These are phyloP conservation scores for Cudoniella acicularis DNA, from an alignment of 495 filamentous ascomycete species.

Conservation along the genomic window DNA sequence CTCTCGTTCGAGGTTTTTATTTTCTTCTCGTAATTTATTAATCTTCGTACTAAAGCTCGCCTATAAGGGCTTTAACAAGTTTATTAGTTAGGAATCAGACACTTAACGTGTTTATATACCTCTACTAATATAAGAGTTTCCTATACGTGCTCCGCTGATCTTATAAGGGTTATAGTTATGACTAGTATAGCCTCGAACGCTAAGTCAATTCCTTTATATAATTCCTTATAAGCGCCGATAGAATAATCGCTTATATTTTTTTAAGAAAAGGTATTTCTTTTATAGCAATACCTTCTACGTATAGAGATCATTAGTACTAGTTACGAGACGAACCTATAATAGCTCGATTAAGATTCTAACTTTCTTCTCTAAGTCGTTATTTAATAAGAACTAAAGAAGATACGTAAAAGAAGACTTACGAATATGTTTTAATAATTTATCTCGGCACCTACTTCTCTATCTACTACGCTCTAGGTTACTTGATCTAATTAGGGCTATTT, in stretches of 20 bases:
- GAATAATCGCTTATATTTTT: slow-evolving; percentile 5
- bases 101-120: not conserved
- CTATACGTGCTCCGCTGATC: not conserved
- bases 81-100: not conserved
- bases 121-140: not conserved
- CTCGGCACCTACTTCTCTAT: not conserved
- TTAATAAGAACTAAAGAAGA: not conserved
- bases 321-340: not conserved
- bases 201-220: slow-evolving; percentile 1
- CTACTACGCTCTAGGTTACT: not conserved
- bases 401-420: not conserved
- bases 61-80: not conserved
- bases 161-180: not conserved
- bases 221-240: slow-evolving; percentile 2
- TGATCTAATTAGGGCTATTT: not conserved
- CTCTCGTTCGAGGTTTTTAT: not conserved
- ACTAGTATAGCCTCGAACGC: slow-evolving; percentile 1
- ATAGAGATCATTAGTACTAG: not conserved
- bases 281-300: not conserved
- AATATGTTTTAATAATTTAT: slow-evolving; percentile 1
- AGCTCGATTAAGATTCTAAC: slow-evolving; percentile 4
- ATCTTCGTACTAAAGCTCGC: slow-evolving; percentile 3
- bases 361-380: not conserved
- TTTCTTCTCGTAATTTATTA: not conserved
- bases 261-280: not conserved